These are phyloP conservation scores for Pleurostoma richardsiae DNA, from an alignment of 2,329 filamentous ascomycete genomes.

Conservation along the genomic window DNA sequence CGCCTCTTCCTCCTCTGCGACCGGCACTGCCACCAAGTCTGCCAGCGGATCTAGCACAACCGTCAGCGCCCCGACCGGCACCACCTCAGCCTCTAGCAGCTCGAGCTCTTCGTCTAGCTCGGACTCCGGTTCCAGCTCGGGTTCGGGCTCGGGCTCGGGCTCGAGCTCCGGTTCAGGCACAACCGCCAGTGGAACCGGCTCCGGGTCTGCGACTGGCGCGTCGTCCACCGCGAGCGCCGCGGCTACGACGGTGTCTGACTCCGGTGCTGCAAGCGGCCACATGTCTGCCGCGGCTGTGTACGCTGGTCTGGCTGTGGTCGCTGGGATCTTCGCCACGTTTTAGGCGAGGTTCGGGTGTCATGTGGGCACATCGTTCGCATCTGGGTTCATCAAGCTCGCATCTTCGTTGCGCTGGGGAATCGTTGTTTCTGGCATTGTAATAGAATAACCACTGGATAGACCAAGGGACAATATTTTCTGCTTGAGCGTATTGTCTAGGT, in stretches of 20 bases:
- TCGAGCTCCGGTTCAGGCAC: slow-evolving; percentile 10
- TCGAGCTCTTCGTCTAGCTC: slow-evolving; percentile 10
- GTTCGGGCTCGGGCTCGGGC: slow-evolving; percentile 9
- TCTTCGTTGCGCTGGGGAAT: neutral
- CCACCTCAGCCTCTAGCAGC: neutral
- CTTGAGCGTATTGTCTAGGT: too few relatives aligned
- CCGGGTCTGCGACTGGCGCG: slow-evolving; percentile 9
- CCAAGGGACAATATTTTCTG: neutral
- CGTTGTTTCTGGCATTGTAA: neutral
- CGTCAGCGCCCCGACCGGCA: slow-evolving; percentile 9
- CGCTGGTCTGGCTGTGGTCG: neutral
- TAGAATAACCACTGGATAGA: neutral
- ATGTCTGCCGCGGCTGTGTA: neutral
- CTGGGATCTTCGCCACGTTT: neutral
- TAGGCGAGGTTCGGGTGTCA: neutral
- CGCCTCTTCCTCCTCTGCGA: slow-evolving; percentile 11
- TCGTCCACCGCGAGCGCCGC: slow-evolving; percentile 10
- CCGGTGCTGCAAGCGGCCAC: slow-evolving; percentile 1
- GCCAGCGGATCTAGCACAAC: slow-evolving; percentile 9
- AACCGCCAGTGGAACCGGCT: slow-evolving; percentile 5
- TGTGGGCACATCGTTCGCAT: neutral
- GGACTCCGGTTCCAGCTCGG: slow-evolving; percentile 8
- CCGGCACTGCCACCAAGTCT: slow-evolving; percentile 10
- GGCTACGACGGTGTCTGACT: slow-evolving; percentile 49
- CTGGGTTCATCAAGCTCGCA: neutral